These are phyloP conservation scores for Aspergillus tubingensis DNA, from an alignment of 2,329 filamentous ascomycete genomes.

Conservation along the genomic window DNA sequence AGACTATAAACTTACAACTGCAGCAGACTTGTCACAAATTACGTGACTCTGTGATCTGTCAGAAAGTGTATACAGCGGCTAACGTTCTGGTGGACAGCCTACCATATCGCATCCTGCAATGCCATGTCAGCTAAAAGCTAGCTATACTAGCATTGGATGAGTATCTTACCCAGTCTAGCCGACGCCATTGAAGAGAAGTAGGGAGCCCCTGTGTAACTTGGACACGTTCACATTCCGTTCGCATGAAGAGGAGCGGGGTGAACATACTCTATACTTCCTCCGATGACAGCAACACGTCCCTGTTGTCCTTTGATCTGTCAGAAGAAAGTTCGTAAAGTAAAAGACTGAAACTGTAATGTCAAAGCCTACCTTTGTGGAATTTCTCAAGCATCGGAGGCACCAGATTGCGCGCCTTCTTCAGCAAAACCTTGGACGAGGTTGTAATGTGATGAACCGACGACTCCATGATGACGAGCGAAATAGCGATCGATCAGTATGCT, in stretches of 20 bases:
- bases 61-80: constrained; percentile 10
- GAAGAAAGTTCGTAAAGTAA: neutral
- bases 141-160: neutral
- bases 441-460: constrained; percentile 54
- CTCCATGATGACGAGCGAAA: constrained; percentile 28
- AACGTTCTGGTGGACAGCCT: constrained; percentile 26
- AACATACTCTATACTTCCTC: constrained; percentile 76
- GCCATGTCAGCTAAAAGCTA: constrained; percentile 15
- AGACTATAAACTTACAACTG: constrained; percentile 44
- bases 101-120: constrained; percentile 75
- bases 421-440: constrained; percentile 69
- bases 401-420: constrained; percentile 82
- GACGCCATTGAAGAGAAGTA: constrained; percentile 99
- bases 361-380: constrained; percentile 82
- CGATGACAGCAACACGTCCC: constrained; percentile 88
- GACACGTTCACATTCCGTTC: constrained; percentile 7
- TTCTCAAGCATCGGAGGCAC: constrained; percentile 92
- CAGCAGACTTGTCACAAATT: constrained; percentile 89
- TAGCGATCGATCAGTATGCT: neutral
- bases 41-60: constrained; percentile 65
- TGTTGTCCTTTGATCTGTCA: constrained; percentile 68
- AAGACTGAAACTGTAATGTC: neutral
- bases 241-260: constrained; percentile 4
- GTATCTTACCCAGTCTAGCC: constrained; percentile 68
- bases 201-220: constrained; percentile 84